Base-by-base conservation (phyloP, 768 basidiomycete genomes). In the Hemileccinum impolitum region DNA sequence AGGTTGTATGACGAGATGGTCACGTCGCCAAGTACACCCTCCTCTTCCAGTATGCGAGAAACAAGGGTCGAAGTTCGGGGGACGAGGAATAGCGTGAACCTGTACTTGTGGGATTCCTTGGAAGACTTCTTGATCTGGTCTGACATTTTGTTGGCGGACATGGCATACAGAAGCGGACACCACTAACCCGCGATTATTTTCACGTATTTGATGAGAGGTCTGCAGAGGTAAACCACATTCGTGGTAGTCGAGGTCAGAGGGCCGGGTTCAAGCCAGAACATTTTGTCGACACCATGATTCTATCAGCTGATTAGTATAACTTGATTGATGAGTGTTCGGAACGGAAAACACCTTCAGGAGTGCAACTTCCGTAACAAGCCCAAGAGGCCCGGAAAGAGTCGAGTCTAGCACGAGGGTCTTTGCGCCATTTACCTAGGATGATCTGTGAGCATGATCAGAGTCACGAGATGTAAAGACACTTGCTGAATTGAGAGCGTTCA, bases 211-310 rank as follows among this genome's bases (percentile, higher is more conserved):
- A 96, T 89, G 58, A 80, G 77, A 3, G 95, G 93, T 28, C 94
- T 79, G 66, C 90, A 95, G 9, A 99, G 79, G 70, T 97, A 99
- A 17, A 99, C 81, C 50, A 98, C 82, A 59, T 94, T 94, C 30
- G 87, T 79, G 6, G 94, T 94, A 3, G 82, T 78, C 3, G 90
- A 87, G 12, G 82, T 77, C 39, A 98, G 70, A 9, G 90, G 85
- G 15, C 94, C 94, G 11, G 86, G 69, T 69, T 98, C 96, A 19
- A 99, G 81, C 95, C 96, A 99, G 72, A 94, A 96, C 90, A 99
- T 95, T 75, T 96, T 96, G 73, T 97, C 94, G 3, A 99, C 92
- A 6, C 93, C 94, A 82, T 98, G 94, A 64, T 98, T 90, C 95
- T 98, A 57, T 47, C 19, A 12, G 25, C n/a, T 15, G 23, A 48